Evolutionary conservation across 495 filamentous ascomycete species (phyloP), one percentile per base, ranked within the genome.

Genomic region (Aeminium ludgeri): DNA sequence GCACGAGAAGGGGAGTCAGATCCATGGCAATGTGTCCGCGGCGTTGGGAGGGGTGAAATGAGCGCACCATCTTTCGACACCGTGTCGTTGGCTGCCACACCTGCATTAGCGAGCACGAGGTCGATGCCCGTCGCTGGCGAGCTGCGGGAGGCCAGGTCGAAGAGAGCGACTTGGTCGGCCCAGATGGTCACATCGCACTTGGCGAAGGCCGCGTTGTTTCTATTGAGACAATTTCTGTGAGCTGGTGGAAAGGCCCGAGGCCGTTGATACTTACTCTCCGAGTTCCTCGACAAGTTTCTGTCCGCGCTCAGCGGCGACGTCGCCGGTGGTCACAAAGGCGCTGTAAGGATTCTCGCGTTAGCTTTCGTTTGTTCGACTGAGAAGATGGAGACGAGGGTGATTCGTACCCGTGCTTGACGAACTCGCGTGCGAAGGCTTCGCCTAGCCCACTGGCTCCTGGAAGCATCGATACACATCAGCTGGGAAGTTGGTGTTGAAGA

Each of bases 131-230:
- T 64, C 28, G 69, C 58, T 1, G 73, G 73, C 28, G 70, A 74
- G 15, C 59, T 54, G 29, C 56, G 36, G n/a, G 64, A 54, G n/a
- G 70, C 66, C 32, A 49, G 40, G 11, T 65, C 63, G 61, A 82
- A 84, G 38, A 77, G 65, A 17, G 65, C 47, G 31, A 74, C 65
- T 45, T 80, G 77, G 31, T 67, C 69, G 30, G 67, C 42, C 71
- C 74, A 81, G 39, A 62, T 55, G 1, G 64, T 64, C 3, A 78
- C 73, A 52, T 78, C 65, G 56, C 69, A 69, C 36, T 64, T 53
- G 38, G 73, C 53, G 20, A 47, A 47, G 2, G 44, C 36, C 17
- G 34, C 38, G 11, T 47, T 41, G n/a, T 30, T 12, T 35, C 32
- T 32, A 17, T 20, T 5, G 20, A 20, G 16, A 10, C 10, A 16